phyloP scores from a whole-genome alignment of 73 alveolate species.

The Paramecium pentaurelia region DNA sequence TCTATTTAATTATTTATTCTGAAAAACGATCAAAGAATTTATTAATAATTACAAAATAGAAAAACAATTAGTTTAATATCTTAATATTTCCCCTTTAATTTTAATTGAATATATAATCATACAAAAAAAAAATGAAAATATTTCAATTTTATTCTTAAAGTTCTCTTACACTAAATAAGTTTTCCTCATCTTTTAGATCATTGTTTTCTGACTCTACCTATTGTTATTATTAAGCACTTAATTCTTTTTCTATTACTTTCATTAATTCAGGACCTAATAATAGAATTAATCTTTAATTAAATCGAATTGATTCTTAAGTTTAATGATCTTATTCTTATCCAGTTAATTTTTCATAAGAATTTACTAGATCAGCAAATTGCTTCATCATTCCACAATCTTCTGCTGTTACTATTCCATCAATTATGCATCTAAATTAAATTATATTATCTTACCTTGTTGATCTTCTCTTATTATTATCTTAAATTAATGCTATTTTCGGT shows the following conservation, averaged over 20 bases:
- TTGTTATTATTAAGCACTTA: neutral
- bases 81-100: too few relatives aligned
- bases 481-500: neutral
- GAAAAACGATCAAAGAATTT: too few relatives aligned
- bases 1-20: too few relatives aligned
- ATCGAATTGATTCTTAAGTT: neutral
- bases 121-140: neutral
- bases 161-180: neutral
- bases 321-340: neutral
- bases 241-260: neutral
- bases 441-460: neutral
- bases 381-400: neutral
- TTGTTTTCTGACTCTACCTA: neutral
- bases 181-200: neutral
- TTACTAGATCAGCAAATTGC: neutral
- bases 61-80: too few relatives aligned
- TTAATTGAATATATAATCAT: neutral
- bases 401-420: neutral
- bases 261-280: neutral
- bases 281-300: slow-evolving; percentile 18
- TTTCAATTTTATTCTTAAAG: neutral
- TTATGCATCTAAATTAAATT: neutral
- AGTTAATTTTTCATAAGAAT: neutral
- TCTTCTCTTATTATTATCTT: neutral
- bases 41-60: too few relatives aligned